Conservation (phyloP, 2,329 filamentous ascomycete genomes). For the Fusarium mangiferae region DNA sequence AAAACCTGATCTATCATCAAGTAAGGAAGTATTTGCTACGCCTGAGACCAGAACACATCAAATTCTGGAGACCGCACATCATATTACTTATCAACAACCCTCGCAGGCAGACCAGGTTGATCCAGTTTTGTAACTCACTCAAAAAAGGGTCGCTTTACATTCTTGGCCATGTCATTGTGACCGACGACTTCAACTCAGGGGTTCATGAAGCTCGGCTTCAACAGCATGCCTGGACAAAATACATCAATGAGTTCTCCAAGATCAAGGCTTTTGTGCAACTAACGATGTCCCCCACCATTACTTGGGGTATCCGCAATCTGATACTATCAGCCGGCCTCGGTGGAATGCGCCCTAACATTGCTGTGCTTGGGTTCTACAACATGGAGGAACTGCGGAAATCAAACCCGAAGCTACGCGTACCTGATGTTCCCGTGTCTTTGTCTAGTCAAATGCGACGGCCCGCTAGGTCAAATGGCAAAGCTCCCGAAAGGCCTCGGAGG, state of each 20-base stretch:
- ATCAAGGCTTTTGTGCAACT: conserved; percentile 93
- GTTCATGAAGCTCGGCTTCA: conserved; percentile 85
- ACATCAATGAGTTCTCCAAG: conserved; percentile 81
- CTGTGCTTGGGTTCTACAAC: conserved; percentile 82
- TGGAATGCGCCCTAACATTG: conserved; percentile 90
- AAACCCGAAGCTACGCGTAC: conserved; percentile 65
- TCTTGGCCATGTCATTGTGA: conserved; percentile 87
- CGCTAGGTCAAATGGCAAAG: conserved; percentile 47
- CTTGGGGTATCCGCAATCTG: conserved; percentile 86
- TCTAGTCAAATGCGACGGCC: conserved; percentile 47
- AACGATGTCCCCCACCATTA: conserved; percentile 81
- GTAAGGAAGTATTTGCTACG: conserved; percentile 87
- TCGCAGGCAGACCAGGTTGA: conserved; percentile 81
- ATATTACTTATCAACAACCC: conserved; percentile 86
- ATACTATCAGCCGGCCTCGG: conserved; percentile 84
- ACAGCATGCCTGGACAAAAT: conserved; percentile 84
- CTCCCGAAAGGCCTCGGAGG: conserved; percentile 49
- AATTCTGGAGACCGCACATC: conserved; percentile 92
- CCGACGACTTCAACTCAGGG: conserved; percentile 80
- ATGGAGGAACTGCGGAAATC: conserved; percentile 78
- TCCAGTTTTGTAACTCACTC: conserved; percentile 90
- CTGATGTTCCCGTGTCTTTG: conserved; percentile 57
- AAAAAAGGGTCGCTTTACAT: conserved; percentile 91
- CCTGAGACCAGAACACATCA: conserved; percentile 88
- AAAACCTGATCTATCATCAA: conserved; percentile 86